Evolutionary conservation across 2,329 filamentous ascomycete genomes (phyloP).

Genomic region (Colletotrichum sp.): DNA sequence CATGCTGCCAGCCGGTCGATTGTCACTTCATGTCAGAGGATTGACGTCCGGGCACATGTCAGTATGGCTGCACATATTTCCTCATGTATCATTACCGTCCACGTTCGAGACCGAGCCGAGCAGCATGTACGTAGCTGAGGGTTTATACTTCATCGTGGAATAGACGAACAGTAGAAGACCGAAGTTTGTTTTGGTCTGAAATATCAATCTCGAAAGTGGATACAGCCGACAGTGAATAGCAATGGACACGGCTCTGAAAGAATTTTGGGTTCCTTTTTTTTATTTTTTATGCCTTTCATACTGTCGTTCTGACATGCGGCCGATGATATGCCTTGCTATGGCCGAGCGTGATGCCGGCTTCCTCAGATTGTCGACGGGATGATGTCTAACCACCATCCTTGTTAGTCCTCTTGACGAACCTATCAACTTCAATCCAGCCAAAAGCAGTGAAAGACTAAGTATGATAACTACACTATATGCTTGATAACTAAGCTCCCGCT

Average conservation of each 20-base stretch:
- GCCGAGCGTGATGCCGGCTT: neutral
- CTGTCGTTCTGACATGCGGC: fast-evolving
- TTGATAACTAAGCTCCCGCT: neutral
- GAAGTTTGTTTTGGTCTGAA: neutral
- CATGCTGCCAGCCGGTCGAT: neutral
- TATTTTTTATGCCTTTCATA: neutral
- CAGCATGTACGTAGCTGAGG: fast-evolving
- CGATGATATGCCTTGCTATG: neutral
- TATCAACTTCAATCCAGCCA: neutral
- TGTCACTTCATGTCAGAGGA: neutral
- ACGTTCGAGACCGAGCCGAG: neutral
- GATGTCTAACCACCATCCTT: neutral
- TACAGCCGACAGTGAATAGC: fast-evolving
- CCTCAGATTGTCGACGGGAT: fast-evolving
- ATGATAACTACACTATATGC: neutral
- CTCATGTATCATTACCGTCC: neutral
- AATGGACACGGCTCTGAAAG: neutral
- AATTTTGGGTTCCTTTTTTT: no score
- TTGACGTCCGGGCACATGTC: neutral
- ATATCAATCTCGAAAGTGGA: neutral
- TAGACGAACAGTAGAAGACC: neutral
- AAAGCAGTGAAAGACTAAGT: neutral
- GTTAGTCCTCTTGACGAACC: fast-evolving
- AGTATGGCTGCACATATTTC: neutral
- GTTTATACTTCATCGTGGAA: neutral